Evolutionary conservation across 2,329 filamentous ascomycete genomes (phyloP).

Genomic region (Talaromyces rugulosus): DNA sequence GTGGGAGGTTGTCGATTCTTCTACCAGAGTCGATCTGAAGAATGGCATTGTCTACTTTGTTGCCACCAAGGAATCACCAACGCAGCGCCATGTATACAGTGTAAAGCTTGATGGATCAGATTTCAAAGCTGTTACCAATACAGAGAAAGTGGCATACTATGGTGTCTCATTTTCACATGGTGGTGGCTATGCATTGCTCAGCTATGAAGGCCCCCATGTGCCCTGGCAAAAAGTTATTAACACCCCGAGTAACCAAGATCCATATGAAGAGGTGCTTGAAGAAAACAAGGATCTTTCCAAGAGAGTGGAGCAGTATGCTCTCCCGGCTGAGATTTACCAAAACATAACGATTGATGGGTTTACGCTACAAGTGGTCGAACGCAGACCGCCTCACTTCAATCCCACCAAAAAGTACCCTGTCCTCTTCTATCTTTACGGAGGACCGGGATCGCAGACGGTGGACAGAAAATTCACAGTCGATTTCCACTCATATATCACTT

Average conservation of each 20-base stretch:
- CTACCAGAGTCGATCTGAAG: slow-evolving; percentile 76
- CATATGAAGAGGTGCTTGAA: slow-evolving; percentile 70
- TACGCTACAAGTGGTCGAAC: slow-evolving; percentile 70
- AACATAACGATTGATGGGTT: slow-evolving; percentile 81
- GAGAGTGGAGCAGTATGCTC: slow-evolving; percentile 68
- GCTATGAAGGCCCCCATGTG: slow-evolving; percentile 76
- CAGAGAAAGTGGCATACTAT: slow-evolving; percentile 71
- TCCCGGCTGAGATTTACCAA: slow-evolving; percentile 77
- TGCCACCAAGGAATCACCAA: slow-evolving; percentile 79
- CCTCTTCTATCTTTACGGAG: slow-evolving; percentile 90
- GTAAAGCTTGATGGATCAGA: slow-evolving; percentile 77
- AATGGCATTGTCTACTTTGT: slow-evolving; percentile 90
- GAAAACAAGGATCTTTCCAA: slow-evolving; percentile 68
- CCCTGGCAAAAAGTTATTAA: slow-evolving; percentile 89
- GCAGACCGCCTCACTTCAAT: slow-evolving; percentile 84
- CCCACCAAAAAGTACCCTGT: slow-evolving; percentile 83
- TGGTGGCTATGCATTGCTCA: slow-evolving; percentile 77
- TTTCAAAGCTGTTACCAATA: slow-evolving; percentile 70
- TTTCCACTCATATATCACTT: slow-evolving; percentile 86
- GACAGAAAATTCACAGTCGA: slow-evolving; percentile 75
- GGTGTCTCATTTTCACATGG: slow-evolving; percentile 76
- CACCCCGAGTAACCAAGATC: slow-evolving; percentile 61
- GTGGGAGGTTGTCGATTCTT: slow-evolving; percentile 88
- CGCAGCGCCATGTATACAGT: slow-evolving; percentile 86
- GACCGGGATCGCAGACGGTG: slow-evolving; percentile 88